phyloP scores from a whole-genome alignment of 768 basidiomycete genomes.

The Tulasnella sp. region DNA sequence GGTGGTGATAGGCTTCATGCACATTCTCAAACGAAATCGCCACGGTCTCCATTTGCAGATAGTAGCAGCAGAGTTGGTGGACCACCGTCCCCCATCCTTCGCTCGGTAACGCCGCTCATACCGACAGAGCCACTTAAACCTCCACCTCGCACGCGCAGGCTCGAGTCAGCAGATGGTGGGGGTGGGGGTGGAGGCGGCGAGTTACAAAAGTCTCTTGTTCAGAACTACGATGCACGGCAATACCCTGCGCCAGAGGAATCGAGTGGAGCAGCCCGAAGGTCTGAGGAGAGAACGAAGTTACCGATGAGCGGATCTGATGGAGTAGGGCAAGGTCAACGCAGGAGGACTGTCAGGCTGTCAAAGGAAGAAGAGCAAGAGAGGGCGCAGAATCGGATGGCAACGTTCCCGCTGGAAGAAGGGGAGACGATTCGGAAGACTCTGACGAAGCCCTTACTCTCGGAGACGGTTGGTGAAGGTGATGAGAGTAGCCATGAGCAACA shows the following conservation, averaged over 20 bases:
- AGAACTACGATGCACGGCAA: too few species aligned
- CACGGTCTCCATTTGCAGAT: neutral
- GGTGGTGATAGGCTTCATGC: neutral
- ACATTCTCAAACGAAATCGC: neutral
- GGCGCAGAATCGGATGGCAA: neutral
- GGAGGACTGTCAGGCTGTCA: neutral
- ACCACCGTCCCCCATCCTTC: too few species aligned
- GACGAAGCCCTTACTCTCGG: constrained; percentile 14
- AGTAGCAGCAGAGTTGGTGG: neutral
- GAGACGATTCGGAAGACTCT: constrained; percentile 16
- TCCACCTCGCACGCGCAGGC: too few species aligned
- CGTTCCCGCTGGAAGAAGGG: neutral
- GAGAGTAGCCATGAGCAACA: neutral
- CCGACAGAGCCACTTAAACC: too few species aligned
- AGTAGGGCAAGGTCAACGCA: neutral
- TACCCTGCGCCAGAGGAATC: neutral
- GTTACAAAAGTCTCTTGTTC: too few species aligned
- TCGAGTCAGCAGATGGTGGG: too few species aligned
- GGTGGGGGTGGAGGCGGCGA: too few species aligned
- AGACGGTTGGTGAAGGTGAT: neutral
- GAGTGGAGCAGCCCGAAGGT: constrained; percentile 13
- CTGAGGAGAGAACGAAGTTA: neutral
- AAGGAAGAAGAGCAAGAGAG: neutral
- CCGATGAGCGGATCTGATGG: neutral
- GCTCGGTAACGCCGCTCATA: too few species aligned